Conservation (phyloP, 148 eudicot genomes). For the Persicaria tinctoria region DNA sequence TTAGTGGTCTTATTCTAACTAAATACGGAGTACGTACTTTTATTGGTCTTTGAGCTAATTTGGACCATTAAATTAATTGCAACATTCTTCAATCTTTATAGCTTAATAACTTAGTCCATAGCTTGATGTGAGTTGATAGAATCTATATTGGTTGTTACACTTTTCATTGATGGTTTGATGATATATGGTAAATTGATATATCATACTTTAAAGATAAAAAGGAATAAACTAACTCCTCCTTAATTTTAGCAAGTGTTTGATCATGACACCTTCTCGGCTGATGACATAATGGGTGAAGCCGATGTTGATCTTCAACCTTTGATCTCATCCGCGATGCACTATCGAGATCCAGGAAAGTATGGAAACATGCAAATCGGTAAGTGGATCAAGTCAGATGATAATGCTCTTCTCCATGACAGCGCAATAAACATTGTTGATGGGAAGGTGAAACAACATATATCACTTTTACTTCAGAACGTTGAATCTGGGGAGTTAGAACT, state of each 20-base stretch:
- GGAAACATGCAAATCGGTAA: slow-evolving; percentile 87
- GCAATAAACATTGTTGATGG: slow-evolving; percentile 68
- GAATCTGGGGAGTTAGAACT: slow-evolving; percentile 75
- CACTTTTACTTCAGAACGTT: slow-evolving; percentile 80
- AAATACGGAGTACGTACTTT: no score
- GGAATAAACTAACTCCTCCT: neutral
- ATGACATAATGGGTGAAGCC: slow-evolving; percentile 95
- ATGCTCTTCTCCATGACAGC: slow-evolving; percentile 74
- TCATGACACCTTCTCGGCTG: slow-evolving; percentile 87
- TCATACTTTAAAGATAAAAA: no score
- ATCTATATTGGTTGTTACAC: no score
- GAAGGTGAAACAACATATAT: slow-evolving; percentile 55
- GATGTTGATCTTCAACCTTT: slow-evolving; percentile 84
- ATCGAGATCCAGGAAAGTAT: slow-evolving; percentile 66
- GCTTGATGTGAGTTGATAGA: no score
- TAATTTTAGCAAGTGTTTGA: slow-evolving; percentile 72
- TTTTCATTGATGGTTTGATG: no score
- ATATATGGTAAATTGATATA: no score
- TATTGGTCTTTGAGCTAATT: no score
- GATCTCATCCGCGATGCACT: slow-evolving; percentile 84
- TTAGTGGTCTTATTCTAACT: no score
- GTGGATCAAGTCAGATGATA: slow-evolving; percentile 77
- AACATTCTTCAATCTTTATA: no score
- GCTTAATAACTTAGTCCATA: no score
- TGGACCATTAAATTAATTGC: no score